Evolutionary conservation across 495 filamentous ascomycete species (phyloP), one percentile per base, ranked within the genome.

Genomic region (Penicillium psychrofluorescens): DNA sequence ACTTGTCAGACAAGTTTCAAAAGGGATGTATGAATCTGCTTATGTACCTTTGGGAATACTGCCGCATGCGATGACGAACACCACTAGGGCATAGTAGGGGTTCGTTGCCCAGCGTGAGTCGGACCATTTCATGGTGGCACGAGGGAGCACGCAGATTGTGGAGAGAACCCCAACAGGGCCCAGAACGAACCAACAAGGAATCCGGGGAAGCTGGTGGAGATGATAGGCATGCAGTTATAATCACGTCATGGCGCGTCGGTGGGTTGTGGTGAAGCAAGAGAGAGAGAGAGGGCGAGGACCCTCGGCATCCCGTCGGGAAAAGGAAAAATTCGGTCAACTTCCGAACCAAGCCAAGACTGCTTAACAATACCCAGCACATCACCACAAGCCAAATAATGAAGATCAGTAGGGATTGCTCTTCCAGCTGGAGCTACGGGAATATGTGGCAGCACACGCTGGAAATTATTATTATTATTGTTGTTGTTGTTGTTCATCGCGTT

Each of bases 11-110:
- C 11, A n/a, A 34, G 33, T 15, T 9, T 29, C 36, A 9, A 42
- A 35, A 10, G 11, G 30, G 36, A 38, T 22, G 22, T 22, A 14
- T 29, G 22, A 32, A 27, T 12, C 30, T 12, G 28, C 30, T 29
- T 28, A 16, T 39, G 15, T 42, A 70, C 70, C 70, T 61, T 73
- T 71, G 6, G 68, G 65, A 37, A 71, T 73, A 44, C 61, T 56
- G 6, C 70, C 67, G 40, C 66, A 68, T 1, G 68, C 67, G 11
- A 71, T 64, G 35, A 66, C 58, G 34, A 59, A 41, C 41, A 72
- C 55, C 13, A 70, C 61, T 22, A 68, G 51, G 31, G 63, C 61
- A 53, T 63, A 71, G 44, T 59, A 70, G 8, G 66, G 64, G 53
- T 51, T 62, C 13, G 63, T 68, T 38, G 56, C 57, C 60, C 66